A percentile compares a stretch with the other conserved stretches of the same genome.
Evolutionary conservation across 345 rosid species (phyloP).

Genomic region (Syzygium oleosum): DNA sequence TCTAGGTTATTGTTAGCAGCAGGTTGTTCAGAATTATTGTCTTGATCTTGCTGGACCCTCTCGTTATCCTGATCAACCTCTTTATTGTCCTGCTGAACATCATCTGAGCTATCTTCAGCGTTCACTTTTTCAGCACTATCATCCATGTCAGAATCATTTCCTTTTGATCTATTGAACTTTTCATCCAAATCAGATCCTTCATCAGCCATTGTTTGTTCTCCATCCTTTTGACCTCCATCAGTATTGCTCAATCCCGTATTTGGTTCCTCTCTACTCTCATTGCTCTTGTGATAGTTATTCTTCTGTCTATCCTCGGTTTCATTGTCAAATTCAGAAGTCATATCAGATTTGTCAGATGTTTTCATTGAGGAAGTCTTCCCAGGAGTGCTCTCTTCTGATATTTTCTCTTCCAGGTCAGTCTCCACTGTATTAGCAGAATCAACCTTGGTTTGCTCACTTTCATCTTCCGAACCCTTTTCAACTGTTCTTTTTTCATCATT

Average conservation of each 20-base stretch:
- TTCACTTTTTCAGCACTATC: constrained; percentile 24
- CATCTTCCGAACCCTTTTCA: neutral
- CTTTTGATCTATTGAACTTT: constrained; percentile 15
- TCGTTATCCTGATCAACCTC: neutral
- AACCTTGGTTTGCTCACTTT: neutral
- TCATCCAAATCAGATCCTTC: constrained; percentile 22
- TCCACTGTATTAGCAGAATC: neutral
- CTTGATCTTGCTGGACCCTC: constrained; percentile 9
- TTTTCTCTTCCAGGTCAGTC: neutral
- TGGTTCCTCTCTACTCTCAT: constrained; percentile 9
- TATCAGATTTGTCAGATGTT: neutral
- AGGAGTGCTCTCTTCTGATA: constrained; percentile 6
- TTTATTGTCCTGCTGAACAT: constrained; percentile 4
- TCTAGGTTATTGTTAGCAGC: constrained; percentile 23
- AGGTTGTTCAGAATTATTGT: constrained; percentile 9
- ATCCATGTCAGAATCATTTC: constrained; percentile 18
- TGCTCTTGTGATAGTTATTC: neutral
- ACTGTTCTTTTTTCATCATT: neutral
- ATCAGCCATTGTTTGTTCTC: constrained; percentile 16
- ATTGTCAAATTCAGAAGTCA: neutral
- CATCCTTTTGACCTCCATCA: constrained; percentile 11
- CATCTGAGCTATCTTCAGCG: constrained; percentile 11
- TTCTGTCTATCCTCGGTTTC: constrained; percentile 12
- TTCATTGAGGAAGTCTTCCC: constrained; percentile 3
- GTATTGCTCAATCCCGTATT: constrained; percentile 15